Conservation (phyloP, 257 asterid species). For the Solanum bulbocastanum region DNA sequence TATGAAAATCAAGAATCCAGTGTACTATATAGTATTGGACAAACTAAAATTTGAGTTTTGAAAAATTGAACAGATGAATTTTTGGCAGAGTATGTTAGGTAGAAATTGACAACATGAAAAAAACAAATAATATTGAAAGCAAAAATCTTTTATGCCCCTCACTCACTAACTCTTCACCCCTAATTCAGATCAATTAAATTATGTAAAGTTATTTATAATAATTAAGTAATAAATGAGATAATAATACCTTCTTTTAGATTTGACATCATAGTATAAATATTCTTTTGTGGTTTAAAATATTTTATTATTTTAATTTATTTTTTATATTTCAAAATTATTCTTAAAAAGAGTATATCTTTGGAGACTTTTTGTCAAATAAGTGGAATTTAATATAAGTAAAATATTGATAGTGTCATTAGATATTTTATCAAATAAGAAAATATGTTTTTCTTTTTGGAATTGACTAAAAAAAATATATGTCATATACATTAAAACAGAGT, state of each 20-base stretch:
- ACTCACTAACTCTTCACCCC: not conserved
- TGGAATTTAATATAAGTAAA: not conserved
- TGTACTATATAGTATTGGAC: not conserved
- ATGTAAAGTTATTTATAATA: too few relatives aligned
- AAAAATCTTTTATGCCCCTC: not conserved
- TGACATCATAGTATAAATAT: not conserved
- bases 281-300: not conserved
- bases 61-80: too few relatives aligned
- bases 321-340: too few relatives aligned
- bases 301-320: too few relatives aligned
- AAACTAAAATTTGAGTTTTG: not conserved
- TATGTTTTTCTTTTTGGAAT: too few relatives aligned
- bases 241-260: not conserved
- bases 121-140: not conserved
- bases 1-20: not conserved
- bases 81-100: not conserved
- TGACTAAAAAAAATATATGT: not conserved
- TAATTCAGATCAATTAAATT: not conserved
- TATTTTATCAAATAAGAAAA: too few relatives aligned
- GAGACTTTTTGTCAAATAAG: not conserved
- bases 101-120: not conserved
- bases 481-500: too few relatives aligned
- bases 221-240: not conserved
- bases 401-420: not conserved
- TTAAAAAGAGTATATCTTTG: too few relatives aligned